These are phyloP conservation scores for Raphanus hybrid DNA, from an alignment of 441 rosid genomes.

Conservation along the genomic window DNA sequence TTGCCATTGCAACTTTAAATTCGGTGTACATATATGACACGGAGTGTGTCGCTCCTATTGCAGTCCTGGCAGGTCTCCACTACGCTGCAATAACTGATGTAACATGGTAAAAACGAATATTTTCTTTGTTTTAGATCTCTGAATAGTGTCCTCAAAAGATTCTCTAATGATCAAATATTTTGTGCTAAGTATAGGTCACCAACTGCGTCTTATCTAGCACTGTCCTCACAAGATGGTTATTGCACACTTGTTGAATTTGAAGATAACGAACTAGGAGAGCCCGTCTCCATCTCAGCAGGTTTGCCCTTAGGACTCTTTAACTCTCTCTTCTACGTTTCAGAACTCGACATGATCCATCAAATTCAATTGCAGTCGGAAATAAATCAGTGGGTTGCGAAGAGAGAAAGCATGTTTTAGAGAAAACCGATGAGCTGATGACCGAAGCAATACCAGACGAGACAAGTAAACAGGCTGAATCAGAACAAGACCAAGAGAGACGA, in stretches of 20 bases:
- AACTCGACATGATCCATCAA: constrained; percentile 14
- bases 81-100: constrained; percentile 93
- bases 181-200: constrained; percentile 64
- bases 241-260: constrained; percentile 90
- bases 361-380: constrained; percentile 43
- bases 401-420: constrained; percentile 36
- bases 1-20: constrained; percentile 89
- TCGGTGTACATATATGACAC: constrained; percentile 94
- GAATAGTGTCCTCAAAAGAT: neutral
- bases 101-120: constrained; percentile 58
- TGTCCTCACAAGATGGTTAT: constrained; percentile 96
- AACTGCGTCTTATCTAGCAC: constrained; percentile 61
- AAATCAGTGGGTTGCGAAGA: constrained; percentile 39
- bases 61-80: constrained; percentile 89
- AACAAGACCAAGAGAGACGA: constrained; percentile 14
- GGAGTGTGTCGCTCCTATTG: constrained; percentile 71
- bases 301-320: constrained; percentile 19
- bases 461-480: constrained; percentile 19
- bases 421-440: constrained; percentile 41
- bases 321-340: constrained; percentile 21
- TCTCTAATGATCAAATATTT: constrained; percentile 19
- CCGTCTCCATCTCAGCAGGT: constrained; percentile 69
- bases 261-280: constrained; percentile 65
- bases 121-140: neutral
- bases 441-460: constrained; percentile 20